Evolutionary conservation across 2,329 filamentous ascomycete species (phyloP), one percentile per base, ranked within the genome.

Genomic region (Myriosclerotinia scirpicola): DNA sequence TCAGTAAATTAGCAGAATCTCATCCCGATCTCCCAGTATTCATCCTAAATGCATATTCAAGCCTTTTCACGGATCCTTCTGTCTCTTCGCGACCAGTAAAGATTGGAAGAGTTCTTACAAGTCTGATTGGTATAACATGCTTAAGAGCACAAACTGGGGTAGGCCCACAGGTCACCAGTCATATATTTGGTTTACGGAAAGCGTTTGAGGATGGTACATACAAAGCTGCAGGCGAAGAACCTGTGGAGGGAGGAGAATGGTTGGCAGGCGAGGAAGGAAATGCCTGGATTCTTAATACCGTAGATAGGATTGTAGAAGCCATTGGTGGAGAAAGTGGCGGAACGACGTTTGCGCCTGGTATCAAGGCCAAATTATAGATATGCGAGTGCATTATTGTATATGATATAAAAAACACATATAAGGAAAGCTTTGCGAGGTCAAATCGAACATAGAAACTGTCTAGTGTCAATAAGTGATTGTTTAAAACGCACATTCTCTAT

Each of bases 11-110:
- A 1, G 90, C 85, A 0, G 82, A 83, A n/a, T 87, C 88, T 14
- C 92, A 96, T 75, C 92, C 92, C 0, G 92, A 95, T 75, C 79
- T 96, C 34, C 92, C 92, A 0, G 89, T 93, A 3, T 88, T 92
- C 74, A 95, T 96, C 71, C 80, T 95, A 17, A 84, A 83, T 61
- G 89, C 94, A 75, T 96, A 96, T 76, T 87, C 87, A 0, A 86
- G 85, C 1, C 77, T 95, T 15, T 86, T 96, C 48, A 84, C 89
- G 0, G 89, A 95, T 71, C 91, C 90, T 1, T 77, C 82, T 0
- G 73, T 72, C 3, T 77, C 78, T 17, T 66, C 63, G 8, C 74
- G 77, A 5, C 79, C 78, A 30, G 82, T 81, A 0, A 84, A 82
- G 22, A 84, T 91, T 0, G 92, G 92, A 0, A 79, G 92, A 0